A percentile compares a stretch with the other conserved stretches of the same genome.
Conservation (phyloP, 106 monocot genomes). For the Dendrobium officinale region DNA sequence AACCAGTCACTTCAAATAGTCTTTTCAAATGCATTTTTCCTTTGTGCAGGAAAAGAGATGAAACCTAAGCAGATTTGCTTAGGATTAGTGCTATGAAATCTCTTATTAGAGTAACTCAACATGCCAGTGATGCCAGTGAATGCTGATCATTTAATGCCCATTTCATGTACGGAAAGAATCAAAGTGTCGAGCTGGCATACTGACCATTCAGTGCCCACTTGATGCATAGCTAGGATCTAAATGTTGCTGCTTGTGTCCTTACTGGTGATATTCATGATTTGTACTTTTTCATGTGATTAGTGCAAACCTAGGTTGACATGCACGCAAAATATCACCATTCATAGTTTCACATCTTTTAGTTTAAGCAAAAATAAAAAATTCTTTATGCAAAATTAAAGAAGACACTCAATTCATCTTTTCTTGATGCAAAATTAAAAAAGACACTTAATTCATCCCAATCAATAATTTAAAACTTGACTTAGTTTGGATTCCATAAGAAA, state of each 20-base stretch:
- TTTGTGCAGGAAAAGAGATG: not conserved
- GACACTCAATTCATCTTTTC: not conserved
- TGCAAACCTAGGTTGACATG: not conserved
- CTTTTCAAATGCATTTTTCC: not conserved
- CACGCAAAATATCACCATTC: not conserved
- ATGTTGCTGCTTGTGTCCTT: not conserved
- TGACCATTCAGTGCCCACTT: not conserved
- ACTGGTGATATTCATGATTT: not conserved
- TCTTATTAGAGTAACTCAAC: not conserved
- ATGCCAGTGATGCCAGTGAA: not conserved
- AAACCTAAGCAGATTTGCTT: not conserved
- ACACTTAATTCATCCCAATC: not conserved
- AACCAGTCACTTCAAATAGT: not conserved
- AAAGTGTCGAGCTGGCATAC: not conserved
- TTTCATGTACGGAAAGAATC: not conserved
- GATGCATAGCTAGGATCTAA: not conserved
- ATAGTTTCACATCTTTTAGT: not conserved
- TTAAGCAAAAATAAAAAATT: not conserved
- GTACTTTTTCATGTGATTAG: constrained; percentile 1
- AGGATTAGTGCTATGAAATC: constrained; percentile 1
- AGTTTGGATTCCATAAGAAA: not conserved
- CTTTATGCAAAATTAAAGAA: too few relatives aligned
- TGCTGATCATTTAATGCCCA: not conserved
- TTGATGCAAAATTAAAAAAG: not conserved
- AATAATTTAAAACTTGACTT: not conserved